Evolutionary conservation across 257 asterid genomes (phyloP), one percentile per base, ranked within the genome.

Genomic region (Solanum ossicruentum): DNA sequence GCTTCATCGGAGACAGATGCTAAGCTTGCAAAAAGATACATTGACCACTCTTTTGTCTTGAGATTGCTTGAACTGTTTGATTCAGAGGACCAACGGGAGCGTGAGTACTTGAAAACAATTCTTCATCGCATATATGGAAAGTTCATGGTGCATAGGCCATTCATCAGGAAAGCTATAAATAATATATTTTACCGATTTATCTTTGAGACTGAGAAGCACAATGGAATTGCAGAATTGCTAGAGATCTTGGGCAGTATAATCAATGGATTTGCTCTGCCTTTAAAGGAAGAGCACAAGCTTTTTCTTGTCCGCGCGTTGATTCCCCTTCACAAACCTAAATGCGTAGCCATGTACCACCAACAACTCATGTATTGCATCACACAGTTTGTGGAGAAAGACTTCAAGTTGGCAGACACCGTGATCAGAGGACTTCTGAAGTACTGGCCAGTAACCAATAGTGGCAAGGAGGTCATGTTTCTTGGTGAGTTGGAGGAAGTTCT

Each of bases 131-230:
- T 91, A 72, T 91, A 91, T 78, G 94, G 93, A 86, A 92, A 90
- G 81, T 92, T 92, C 86, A 91, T 91, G 92, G 92, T 92, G 84
- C 95, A 92, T 66, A 88, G 93, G 85, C 95, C 95, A 16, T 90
- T 89, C 85, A 91, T 92, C 55, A 91, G 95, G 91, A 91, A 91
- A 87, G 85, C 94, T 39, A 91, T 92, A 87, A 91, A 89, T 72
- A 91, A 92, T 67, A 90, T 91, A 66, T 91, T 92, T 89, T 88
- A 91, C 82, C 85, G 86, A 15, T 92, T 91, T 84, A 85, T 91
- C 77, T 91, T 91, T 47, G 94, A 92, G 91, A 86, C 91, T 0
- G 95, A 90, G 86, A 92, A 91, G 86, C 92, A 91, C 83, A 92
- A 85, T 70, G 91, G 91, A 56, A 87, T 89, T 65, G 90, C 90